A percentile compares a stretch with the other conserved stretches of the same genome.
Evolutionary conservation across 2,329 filamentous ascomycete species (phyloP).

Genomic region (Sporothrix sp.): DNA sequence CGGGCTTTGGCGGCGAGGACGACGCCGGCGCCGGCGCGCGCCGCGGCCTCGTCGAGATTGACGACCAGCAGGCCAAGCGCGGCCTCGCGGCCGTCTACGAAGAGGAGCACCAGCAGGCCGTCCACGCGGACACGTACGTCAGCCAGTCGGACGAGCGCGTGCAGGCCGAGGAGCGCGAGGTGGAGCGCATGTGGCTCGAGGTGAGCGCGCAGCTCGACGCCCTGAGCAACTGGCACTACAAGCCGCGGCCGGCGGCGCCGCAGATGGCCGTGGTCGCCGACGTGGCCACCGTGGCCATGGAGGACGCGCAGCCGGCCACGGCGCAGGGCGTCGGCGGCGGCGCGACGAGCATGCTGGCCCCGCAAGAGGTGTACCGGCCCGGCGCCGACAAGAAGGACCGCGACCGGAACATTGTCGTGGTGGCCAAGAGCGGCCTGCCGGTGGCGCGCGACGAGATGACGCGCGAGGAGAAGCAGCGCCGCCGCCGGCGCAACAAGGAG

Average conservation of each 20-base stretch:
- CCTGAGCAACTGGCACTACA: conserved; percentile 90
- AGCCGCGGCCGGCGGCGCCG: conserved; percentile 75
- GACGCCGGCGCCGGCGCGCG: conserved; percentile 43
- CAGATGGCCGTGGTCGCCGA: conserved; percentile 79
- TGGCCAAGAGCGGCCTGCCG: conserved; percentile 67
- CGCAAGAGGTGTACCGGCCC: conserved; percentile 88
- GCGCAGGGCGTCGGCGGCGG: conserved; percentile 61
- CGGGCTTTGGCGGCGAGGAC: conserved; percentile 45
- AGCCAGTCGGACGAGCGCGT: conserved; percentile 76
- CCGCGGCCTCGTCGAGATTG: conserved; percentile 67
- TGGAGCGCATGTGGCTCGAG: conserved; percentile 73
- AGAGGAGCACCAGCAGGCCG: conserved; percentile 72
- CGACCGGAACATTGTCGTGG: conserved; percentile 41
- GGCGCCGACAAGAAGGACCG: conserved; percentile 52
- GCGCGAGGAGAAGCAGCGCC: conserved; percentile 71
- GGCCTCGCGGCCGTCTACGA: conserved; percentile 90
- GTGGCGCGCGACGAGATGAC: conserved; percentile 78
- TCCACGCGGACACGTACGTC: conserved; percentile 69
- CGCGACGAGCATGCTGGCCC: conserved; percentile 71
- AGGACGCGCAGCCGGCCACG: conserved; percentile 83
- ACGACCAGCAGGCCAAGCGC: conserved; percentile 80
- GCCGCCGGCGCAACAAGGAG: conserved; percentile 76
- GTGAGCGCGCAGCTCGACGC: conserved; percentile 74
- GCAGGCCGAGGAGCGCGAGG: conserved; percentile 71
- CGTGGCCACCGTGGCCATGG: conserved; percentile 85